Base-by-base conservation (phyloP, 805 yeast genomes). In the Cyberlindnera maclurae region DNA sequence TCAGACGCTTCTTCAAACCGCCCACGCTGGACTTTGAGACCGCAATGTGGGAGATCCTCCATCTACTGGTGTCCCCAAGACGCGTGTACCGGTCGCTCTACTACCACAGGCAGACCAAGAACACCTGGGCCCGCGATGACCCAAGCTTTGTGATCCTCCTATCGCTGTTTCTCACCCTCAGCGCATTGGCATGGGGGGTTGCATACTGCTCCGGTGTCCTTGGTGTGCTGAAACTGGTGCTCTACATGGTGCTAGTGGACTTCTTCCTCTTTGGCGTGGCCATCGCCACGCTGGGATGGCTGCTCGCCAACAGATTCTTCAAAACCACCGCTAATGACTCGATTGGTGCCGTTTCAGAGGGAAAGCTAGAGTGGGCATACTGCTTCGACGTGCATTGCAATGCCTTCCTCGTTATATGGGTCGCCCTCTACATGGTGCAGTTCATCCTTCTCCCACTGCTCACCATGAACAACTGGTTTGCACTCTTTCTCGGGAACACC, bases 331-430 rank as follows among this genome's bases (percentile, higher is more conserved):
- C 29, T 26, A n/a, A n/a, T 20, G 51, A 50, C 10, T 45, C 51
- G 10, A 59, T 62, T 4, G 59, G 58, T 24, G 56, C 52, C 11
- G 46, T 51, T 11, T 37, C 50, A n/a, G 67, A 64, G 26, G 67
- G 62, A 18, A 63, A 68, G 30, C 63, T 86, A 38, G 96, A 89
- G 57, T 89, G 96, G 96, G 88, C 90, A 1, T 88, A 86, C 57
- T 87, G 96, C 63, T 89, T 89, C 57, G 97, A 88, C 54, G 80
- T 88, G 20, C 97, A 89, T 62, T 86, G 96, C 65, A 89, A 89
- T 59, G 75, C 95, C n/a, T 87, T 83, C 56, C 63, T 87, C 45
- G 67, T 81, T 12, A 78, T 87, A 32, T 86, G 95, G 95, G 70
- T 85, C 38, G 60, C 74, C 36, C 65, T 87, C 28, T 84, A 87